These are phyloP conservation scores for Aspergillus panamensis DNA, from an alignment of 495 filamentous ascomycete genomes.

Conservation along the genomic window DNA sequence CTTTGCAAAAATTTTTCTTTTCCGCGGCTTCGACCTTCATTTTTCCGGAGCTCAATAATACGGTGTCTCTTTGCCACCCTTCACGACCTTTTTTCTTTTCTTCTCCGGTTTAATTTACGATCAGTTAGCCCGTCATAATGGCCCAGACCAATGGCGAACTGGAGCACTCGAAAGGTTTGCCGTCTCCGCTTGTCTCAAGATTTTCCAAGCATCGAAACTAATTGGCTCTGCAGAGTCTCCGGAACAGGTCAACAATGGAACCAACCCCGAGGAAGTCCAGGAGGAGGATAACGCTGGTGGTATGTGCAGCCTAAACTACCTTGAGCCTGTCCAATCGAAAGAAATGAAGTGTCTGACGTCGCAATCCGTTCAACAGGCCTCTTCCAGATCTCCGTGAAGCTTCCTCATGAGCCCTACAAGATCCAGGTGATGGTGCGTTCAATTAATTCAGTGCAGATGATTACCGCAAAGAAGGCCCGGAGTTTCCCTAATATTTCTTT, in stretches of 20 bases:
- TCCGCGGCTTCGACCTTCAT: slow-evolving; percentile 2
- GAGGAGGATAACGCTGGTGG: slow-evolving; percentile 43
- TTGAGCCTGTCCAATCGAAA: neutral
- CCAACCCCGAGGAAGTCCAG: slow-evolving; percentile 30
- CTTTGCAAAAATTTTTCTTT: slow-evolving; percentile 24
- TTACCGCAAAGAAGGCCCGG: neutral
- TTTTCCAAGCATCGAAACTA: slow-evolving; percentile 17
- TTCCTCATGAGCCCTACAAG: slow-evolving; percentile 75
- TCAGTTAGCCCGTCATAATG: slow-evolving; percentile 33
- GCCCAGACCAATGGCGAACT: slow-evolving; percentile 42
- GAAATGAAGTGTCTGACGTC: neutral
- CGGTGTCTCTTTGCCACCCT: slow-evolving; percentile 21
- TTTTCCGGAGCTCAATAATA: slow-evolving; percentile 15
- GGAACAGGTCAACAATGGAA: slow-evolving; percentile 38
- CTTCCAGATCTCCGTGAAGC: slow-evolving; percentile 76
- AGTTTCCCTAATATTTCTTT: slow-evolving; percentile 18
- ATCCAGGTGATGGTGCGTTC: slow-evolving; percentile 74
- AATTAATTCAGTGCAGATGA: slow-evolving; percentile 10
- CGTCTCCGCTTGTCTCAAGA: slow-evolving; percentile 7
- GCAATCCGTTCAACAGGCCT: slow-evolving; percentile 43
- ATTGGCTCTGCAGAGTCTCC: slow-evolving; percentile 32
- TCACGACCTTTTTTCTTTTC: slow-evolving; percentile 12
- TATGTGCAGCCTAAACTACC: slow-evolving; percentile 22
- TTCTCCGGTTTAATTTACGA: slow-evolving; percentile 14
- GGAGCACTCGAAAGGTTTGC: slow-evolving; percentile 44